Percentiles rank a stretch among this genome's conserved stretches.
Conservation (phyloP, 179 eudicot species). For the Silene noctiflora region DNA sequence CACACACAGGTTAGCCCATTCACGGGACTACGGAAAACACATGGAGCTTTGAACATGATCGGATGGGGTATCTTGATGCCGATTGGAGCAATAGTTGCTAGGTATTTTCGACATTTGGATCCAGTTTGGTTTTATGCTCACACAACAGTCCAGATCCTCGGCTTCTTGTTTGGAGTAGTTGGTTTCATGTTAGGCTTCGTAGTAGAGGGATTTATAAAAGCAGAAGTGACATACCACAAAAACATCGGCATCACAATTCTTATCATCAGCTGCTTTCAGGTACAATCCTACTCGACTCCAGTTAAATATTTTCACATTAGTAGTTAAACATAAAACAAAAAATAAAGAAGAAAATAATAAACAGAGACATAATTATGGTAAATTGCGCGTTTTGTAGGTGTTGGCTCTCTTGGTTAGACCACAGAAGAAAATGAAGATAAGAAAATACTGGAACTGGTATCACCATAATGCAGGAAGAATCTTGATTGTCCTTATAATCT, state of each 20-base stretch:
- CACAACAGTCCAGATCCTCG: conserved; percentile 43
- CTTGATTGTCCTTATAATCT: conserved; percentile 45
- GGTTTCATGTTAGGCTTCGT: conserved; percentile 67
- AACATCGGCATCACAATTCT: conserved; percentile 58
- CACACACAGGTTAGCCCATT: conserved; percentile 36
- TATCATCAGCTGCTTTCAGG: conserved; percentile 67
- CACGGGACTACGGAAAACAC: conserved; percentile 44
- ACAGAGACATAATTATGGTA: not conserved
- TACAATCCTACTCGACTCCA: conserved; percentile 18
- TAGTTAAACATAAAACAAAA: not conserved
- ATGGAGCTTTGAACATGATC: conserved; percentile 70
- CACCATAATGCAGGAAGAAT: conserved; percentile 66
- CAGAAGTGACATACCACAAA: conserved; percentile 47
- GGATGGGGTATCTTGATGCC: conserved; percentile 83
- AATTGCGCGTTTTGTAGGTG: conserved; percentile 37
- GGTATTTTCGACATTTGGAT: conserved; percentile 60
- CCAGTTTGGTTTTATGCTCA: conserved; percentile 88
- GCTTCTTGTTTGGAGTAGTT: conserved; percentile 56
- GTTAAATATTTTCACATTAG: not conserved
- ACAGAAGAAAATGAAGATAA: conserved; percentile 50
- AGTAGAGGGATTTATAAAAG: conserved; percentile 40
- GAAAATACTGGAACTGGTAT: conserved; percentile 94
- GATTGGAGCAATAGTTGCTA: conserved; percentile 63
- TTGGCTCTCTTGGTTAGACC: conserved; percentile 71
- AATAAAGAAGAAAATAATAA: not conserved